These are phyloP conservation scores for Penicillium verhagenii DNA, from an alignment of 495 filamentous ascomycete genomes.

Conservation along the genomic window DNA sequence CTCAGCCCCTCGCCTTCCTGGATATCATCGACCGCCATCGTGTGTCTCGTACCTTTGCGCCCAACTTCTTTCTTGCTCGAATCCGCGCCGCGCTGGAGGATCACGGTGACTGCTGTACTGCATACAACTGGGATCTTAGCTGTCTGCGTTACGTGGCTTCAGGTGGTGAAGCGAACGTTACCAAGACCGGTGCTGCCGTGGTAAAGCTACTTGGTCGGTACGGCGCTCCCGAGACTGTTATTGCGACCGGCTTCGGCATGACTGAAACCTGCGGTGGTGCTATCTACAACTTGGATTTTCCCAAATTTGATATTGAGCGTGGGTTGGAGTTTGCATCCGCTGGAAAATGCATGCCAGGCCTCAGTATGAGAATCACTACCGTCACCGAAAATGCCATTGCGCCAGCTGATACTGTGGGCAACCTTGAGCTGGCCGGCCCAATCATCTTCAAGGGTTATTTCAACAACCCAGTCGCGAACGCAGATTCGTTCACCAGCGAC, in stretches of 20 bases:
- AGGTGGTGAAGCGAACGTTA: constrained; percentile 43
- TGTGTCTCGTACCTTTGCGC: constrained; percentile 50
- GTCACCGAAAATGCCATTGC: not conserved
- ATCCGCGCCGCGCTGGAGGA: constrained; percentile 4
- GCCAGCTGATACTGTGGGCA: constrained; percentile 14
- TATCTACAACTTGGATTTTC: constrained; percentile 41
- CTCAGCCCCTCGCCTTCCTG: constrained; percentile 40
- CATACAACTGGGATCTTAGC: constrained; percentile 22
- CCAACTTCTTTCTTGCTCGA: constrained; percentile 53
- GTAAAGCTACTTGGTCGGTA: no score
- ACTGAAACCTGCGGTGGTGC: constrained; percentile 53
- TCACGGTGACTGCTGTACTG: no score
- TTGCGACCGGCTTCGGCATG: constrained; percentile 58
- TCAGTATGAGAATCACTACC: constrained; percentile 42
- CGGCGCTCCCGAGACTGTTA: no score
- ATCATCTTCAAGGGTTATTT: constrained; percentile 77
- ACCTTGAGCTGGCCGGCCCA: constrained; percentile 39
- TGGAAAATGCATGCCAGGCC: constrained; percentile 38
- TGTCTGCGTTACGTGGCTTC: constrained; percentile 28
- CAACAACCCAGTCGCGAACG: constrained; percentile 65
- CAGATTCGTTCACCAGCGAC: constrained; percentile 63
- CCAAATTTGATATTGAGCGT: constrained; percentile 28
- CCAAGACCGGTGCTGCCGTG: constrained; percentile 30
- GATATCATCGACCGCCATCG: constrained; percentile 39
- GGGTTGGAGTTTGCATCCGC: constrained; percentile 34